Base-by-base conservation (phyloP, 2,329 filamentous ascomycete species). In the Aspergillus felis region DNA sequence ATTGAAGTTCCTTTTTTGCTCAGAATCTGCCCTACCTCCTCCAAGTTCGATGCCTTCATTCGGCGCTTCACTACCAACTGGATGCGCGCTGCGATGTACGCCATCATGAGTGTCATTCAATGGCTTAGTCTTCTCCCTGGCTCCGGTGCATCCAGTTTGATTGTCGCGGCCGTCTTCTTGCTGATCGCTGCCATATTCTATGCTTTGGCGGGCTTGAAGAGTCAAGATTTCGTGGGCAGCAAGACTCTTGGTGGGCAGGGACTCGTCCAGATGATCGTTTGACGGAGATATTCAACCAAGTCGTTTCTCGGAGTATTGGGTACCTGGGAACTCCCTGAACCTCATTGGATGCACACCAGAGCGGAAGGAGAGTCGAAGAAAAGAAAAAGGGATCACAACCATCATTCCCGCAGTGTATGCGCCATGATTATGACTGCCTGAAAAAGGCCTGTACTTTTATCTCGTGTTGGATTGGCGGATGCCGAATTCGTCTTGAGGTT, bases 231-330 rank as follows among this genome's bases (percentile, higher is more conserved):
- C 54, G 70, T 78, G 25, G 71, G 76, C 78, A 97, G 92, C 83
- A 97, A 97, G 85, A 97, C 93, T 17, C 82, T 99, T 54, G 94
- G 94, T 64, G 94, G 94, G 54, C 88, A 91, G 65, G 93, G 93
- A 53, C 89, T 97, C 66, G 94, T 92, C 61, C 92, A 97, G 81
- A 97, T 97, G 93, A 97, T 97, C 78, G 92, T 97, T 71, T 96
- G 65, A 66, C 56, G 28, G 24, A 29, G 25, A 48, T 58, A 47
- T 24, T 24, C 44, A 14, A 47, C 10, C 24, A 24, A 46, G n/a
- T 51, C 24, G 8, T 24, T 17, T 35, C n/a, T 51, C 29, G 20
- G 44, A 24, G 24, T 47, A 27, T 14, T 12, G 14, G 20, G 22
- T 25, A 24, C 44, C 24, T 10, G 4, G 3, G 10, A 2, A 24